Evolutionary conservation across 768 basidiomycete genomes (phyloP).

Genomic region (Candolleomyces efflorescens): DNA sequence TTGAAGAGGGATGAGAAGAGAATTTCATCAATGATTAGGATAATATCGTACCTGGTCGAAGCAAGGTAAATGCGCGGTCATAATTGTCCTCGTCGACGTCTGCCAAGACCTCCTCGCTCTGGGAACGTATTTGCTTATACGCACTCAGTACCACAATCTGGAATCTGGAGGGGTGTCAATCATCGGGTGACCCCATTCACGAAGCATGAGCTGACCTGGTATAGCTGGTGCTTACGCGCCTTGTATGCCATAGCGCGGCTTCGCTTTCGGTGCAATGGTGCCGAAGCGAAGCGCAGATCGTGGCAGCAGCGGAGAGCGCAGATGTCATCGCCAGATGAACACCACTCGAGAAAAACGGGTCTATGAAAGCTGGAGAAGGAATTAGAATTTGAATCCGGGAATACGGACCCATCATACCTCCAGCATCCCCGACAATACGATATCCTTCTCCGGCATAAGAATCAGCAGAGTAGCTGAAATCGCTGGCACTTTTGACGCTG

Average conservation of each 20-base stretch:
- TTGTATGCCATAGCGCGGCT: constrained; percentile 52
- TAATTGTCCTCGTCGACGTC: constrained; percentile 70
- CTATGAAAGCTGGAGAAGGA: constrained; percentile 47
- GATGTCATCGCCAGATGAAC: constrained; percentile 65
- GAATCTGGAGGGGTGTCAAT: constrained; percentile 36
- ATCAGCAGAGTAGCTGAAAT: constrained; percentile 63
- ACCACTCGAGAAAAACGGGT: constrained; percentile 63
- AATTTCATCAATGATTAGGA: background rate
- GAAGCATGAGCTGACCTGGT: constrained; percentile 37
- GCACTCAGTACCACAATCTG: constrained; percentile 69
- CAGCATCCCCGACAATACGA: constrained; percentile 65
- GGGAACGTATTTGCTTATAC: constrained; percentile 67
- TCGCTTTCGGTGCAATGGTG: constrained; percentile 42
- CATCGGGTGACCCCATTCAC: background rate
- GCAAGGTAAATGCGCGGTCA: constrained; percentile 60
- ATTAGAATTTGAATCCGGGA: background rate
- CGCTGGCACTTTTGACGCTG: constrained; percentile 49
- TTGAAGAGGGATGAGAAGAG: constrained; percentile 19
- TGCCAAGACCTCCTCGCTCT: constrained; percentile 48
- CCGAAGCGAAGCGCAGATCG: constrained; percentile 53
- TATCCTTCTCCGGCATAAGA: constrained; percentile 51
- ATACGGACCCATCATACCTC: constrained; percentile 35
- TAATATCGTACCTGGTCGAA: constrained; percentile 48
- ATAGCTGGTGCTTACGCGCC: constrained; percentile 52
- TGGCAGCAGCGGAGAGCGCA: constrained; percentile 52